Evolutionary conservation across 2,329 filamentous ascomycete species (phyloP), one percentile per base, ranked within the genome.

Genomic region (Exophiala spinifera): DNA sequence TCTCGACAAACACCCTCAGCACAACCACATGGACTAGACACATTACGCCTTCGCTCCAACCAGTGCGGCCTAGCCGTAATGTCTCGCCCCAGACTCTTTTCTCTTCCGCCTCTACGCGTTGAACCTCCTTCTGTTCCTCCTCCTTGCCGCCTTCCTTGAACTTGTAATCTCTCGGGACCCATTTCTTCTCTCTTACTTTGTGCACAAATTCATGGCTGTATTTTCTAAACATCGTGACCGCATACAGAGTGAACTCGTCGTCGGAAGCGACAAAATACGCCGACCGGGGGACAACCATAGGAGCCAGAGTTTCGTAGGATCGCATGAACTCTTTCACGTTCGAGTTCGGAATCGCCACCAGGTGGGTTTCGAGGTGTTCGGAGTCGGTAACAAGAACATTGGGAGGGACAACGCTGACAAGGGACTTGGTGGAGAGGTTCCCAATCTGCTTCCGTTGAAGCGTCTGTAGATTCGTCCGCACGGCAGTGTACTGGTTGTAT

Each of bases 31-130:
- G 94, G 46, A 95, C 82, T 90, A 91, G 96, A 50, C 92, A 87
- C 89, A 96, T 96, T 62, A 96, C 90, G 59, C 87, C 87, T 75
- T 99, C 94, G 68, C 90, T 92, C 84, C 94, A 99, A 14, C 90
- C 91, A n/a, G 90, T 95, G 59, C 91, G 80, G 13, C 87, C 89
- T 65, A 96, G 79, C 61, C 91, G 82, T 67, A 99, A 72, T 2
- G 91, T 91, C 74, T 99, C 92, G 10, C 90, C 91, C 84, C 91
- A 96, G 2, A 96, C 80, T 75, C 94, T 95, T 72, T 87, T 83
- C 76, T 96, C 91, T 69, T 97, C 91, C 62, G 84, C 86, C 54
- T 83, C 82, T 46, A 95, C 83, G 56, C 86, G 84, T 64, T 92
- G 88, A 25, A 96, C 79, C 75, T 99, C 92, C 65, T 84, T 86